Conservation (phyloP, 768 basidiomycete genomes). For the Lactifluus volemus region DNA sequence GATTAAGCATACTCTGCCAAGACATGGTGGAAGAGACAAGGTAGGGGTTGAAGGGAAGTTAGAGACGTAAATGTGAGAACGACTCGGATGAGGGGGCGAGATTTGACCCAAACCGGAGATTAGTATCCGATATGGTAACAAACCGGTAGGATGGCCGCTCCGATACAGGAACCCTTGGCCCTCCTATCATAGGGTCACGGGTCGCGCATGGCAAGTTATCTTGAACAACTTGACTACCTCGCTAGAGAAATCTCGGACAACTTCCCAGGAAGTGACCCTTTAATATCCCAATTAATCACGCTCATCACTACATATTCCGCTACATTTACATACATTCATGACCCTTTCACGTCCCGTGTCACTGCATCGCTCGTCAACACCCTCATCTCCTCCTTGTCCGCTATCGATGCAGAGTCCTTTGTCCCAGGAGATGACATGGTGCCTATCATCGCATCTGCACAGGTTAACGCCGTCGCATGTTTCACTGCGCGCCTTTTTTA, state of each 20-base stretch:
- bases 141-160: constrained; percentile 9
- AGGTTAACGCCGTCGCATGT: constrained; percentile 48
- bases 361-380: constrained; percentile 37
- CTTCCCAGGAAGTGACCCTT: constrained; percentile 22
- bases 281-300: constrained; percentile 21
- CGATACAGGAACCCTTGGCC: not conserved
- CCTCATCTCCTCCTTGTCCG: constrained; percentile 26
- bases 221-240: constrained; percentile 15
- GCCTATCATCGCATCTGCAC: constrained; percentile 33
- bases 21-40: constrained; percentile 13
- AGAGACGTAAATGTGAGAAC: not conserved
- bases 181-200: not conserved
- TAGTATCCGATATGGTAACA: constrained; percentile 15
- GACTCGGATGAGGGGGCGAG: not conserved
- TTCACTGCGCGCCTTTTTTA: constrained; percentile 57
- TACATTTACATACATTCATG: constrained; percentile 61
- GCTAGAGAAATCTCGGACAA: constrained; percentile 9
- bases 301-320: constrained; percentile 38
- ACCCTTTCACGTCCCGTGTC: constrained; percentile 40
- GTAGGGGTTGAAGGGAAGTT: constrained; percentile 4
- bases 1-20: constrained; percentile 17
- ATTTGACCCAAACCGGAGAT: constrained; percentile 8
- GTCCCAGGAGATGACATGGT: not conserved
- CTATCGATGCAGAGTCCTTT: not conserved
- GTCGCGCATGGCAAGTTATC: constrained; percentile 11